Evolutionary conservation across 441 rosid genomes (phyloP), one percentile per base, ranked within the genome.

Genomic region (Aleurites moluccanus): DNA sequence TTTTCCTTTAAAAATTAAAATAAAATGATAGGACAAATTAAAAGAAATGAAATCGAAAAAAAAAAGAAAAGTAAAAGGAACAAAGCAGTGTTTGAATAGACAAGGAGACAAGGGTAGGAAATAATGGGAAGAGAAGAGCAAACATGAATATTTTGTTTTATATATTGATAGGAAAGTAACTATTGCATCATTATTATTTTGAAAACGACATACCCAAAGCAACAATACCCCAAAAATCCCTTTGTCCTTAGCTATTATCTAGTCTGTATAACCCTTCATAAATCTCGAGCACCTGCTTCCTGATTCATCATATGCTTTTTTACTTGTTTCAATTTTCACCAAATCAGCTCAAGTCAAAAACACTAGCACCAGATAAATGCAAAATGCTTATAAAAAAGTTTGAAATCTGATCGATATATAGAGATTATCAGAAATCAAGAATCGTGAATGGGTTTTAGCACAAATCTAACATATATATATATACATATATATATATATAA

Each of bases 121-220:
- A 67, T 49, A 50, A 49, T 47, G 14, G 10, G 21, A 21, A 73
- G 57, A 7, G 55, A 18, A 70, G 55, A 57, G 49, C 6, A 56
- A 56, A 9, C 2, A 21, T 5, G 50, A 0, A 21, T 25, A 10
- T 30, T 61, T n/a, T n/a, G n/a, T n/a, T n/a, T n/a, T n/a, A n/a
- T n/a, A 42, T 20, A 45, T 14, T 45, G 33, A 2, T 60, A 0
- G 23, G 16, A 56, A 45, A 73, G 23, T 59, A 73, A 75, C 28
- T 35, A 53, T 16, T 69, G 73, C 67, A 78, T 70, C 83, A 81
- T 83, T 73, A 85, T 78, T 80, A 73, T 65, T 25, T 5, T 81
- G 88, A 85, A 85, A 89, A 87, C 70, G 85, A 85, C 88, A 55
- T 73, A 79, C 85, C 83, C 69, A 55, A 44, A 63, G 60, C 74